A percentile compares a stretch with the other conserved stretches of the same genome.
Evolutionary conservation across 2,329 filamentous ascomycete species (phyloP).

Genomic region (Alternaria sp.): DNA sequence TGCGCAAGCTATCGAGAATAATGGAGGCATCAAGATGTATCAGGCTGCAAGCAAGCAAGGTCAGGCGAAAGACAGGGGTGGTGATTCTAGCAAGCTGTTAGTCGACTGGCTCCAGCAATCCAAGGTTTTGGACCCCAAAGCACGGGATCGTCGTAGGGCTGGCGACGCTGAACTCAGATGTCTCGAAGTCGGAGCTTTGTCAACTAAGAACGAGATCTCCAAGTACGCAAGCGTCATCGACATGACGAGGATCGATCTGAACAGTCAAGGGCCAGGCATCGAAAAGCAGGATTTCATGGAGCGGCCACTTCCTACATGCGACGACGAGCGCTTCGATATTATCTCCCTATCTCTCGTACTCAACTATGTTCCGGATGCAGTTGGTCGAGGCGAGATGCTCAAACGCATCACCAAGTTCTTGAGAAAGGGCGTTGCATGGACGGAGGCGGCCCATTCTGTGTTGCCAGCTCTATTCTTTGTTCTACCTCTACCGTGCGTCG

Average conservation of each 20-base stretch:
- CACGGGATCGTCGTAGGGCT: conserved; percentile 4
- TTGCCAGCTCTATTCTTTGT: conserved; percentile 83
- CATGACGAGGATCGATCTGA: conserved; percentile 85
- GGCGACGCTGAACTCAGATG: conserved; percentile 59
- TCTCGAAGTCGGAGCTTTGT: conserved; percentile 89
- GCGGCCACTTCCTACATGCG: conserved; percentile 70
- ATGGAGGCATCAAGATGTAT: conserved; percentile 65
- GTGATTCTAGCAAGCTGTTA: conserved; percentile 67
- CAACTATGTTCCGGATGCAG: conserved; percentile 87
- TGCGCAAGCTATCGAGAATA: conserved; percentile 58
- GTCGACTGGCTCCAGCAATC: conserved; percentile 62
- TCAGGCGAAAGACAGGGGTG: conserved; percentile 65
- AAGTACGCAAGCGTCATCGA: conserved; percentile 69
- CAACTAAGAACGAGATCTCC: conserved; percentile 83
- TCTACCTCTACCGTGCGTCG: conserved; percentile 83
- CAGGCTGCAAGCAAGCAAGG: conserved; percentile 68
- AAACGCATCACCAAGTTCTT: conserved; percentile 46
- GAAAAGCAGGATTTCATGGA: conserved; percentile 93
- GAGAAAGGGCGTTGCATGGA: conserved; percentile 6
- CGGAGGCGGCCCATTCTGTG: conserved; percentile 4
- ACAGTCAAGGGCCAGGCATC: conserved; percentile 83
- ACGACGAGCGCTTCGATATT: conserved; percentile 77
- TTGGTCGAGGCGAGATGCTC: conserved; percentile 83
- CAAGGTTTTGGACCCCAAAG: conserved; percentile 25
- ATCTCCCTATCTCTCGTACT: conserved; percentile 91